Base-by-base conservation (phyloP, 1,284 basidiomycete genomes). In the Mycena sp. region DNA sequence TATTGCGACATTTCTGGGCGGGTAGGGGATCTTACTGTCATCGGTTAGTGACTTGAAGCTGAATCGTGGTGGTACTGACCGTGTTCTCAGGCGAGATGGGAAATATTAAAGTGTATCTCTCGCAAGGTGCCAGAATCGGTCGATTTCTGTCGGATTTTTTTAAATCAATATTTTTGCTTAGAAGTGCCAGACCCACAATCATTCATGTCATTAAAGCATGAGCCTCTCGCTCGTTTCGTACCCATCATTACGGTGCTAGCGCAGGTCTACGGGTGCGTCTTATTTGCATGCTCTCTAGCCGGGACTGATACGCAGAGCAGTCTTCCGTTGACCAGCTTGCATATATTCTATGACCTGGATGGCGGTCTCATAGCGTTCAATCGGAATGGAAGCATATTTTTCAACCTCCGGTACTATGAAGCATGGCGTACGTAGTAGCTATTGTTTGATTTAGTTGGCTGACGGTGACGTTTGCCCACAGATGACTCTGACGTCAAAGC, bases 361-460 rank as follows among this genome's bases (percentile, higher is more conserved):
- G 96, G 96, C 1, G 91, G 89, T 1, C 80, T 92, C 19, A 98
- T 99, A 64, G 97, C 96, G 0, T 99, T 99, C 83, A 99, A 99
- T 76, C 84, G 95, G 29, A 90, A 88, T 54, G 95, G 94, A 3
- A 91, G 91, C 62, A 83, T 99, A 29, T 99, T 95, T 79, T 81
- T 98, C 68, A 99, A 98, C 74, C 79, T 96, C 26, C 84, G 94
- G 38, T 98, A 91, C 74, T 97, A 89, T 68, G 84, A 92, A 72
- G 88, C 90, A 61, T 96, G 95, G 95, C 95, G 92, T 94, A 73
- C 80, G 91, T 85, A 6, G 35, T 16, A 21, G 25, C n/a, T n/a
- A n/a, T 35, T 25, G 25, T 51, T 23, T 52, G 44, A 58, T 38
- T 28, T 35, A 43, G 14, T 32, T 23, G 30, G n/a, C 30, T 58